phyloP scores from a whole-genome alignment of 2,329 filamentous ascomycete species.

The Didymella segeticola region DNA sequence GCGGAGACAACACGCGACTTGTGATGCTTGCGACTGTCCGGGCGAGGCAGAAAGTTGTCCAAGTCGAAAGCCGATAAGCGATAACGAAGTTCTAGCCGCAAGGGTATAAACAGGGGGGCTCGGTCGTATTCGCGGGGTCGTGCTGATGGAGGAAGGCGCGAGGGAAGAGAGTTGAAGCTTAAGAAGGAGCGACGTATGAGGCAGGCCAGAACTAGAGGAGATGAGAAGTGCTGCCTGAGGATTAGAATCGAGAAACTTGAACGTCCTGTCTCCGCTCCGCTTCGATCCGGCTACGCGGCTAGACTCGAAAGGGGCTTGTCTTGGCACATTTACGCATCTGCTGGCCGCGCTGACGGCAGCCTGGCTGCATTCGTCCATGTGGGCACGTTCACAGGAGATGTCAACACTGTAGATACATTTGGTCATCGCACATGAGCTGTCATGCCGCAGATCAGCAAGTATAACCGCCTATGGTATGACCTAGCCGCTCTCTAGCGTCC shows the following conservation, averaged over 20 bases:
- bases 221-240: conserved; percentile 17
- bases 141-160: background rate
- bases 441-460: conserved; percentile 2
- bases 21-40: conserved; percentile 2
- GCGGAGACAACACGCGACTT: conserved; percentile 18
- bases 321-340: conserved; percentile 19
- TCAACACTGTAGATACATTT: conserved; percentile 6
- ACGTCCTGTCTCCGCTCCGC: conserved; percentile 29
- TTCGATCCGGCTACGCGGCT: conserved; percentile 30
- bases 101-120: conserved; percentile 6
- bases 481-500: conserved; percentile 1
- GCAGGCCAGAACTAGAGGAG: background rate
- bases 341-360: conserved; percentile 6
- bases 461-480: background rate
- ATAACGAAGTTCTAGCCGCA: conserved; percentile 39
- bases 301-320: conserved; percentile 33
- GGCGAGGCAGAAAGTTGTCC: conserved; percentile 35
- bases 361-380: background rate
- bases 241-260: conserved; percentile 22
- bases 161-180: background rate
- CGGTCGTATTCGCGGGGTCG: conserved; percentile 13
- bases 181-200: conserved; percentile 18
- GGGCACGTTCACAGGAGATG: background rate
- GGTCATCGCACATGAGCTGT: background rate
- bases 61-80: conserved; percentile 42